These are phyloP conservation scores for Trypanosoma scelopori DNA, from an alignment of 208 protist species.

Conservation along the genomic window DNA sequence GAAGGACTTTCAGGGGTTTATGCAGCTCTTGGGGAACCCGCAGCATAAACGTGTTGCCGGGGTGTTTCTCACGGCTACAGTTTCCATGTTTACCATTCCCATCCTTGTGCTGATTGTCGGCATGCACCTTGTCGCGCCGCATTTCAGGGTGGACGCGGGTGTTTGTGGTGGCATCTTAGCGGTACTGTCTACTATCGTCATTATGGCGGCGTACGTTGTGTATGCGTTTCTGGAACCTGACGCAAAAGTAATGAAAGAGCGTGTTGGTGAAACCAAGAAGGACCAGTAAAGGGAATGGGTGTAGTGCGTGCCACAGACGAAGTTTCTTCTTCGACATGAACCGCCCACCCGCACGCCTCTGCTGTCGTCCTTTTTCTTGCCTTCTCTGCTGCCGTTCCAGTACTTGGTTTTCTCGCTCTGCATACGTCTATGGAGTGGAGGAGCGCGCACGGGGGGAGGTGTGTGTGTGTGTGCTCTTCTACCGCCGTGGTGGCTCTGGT, in stretches of 20 bases:
- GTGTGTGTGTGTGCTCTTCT: too few species aligned
- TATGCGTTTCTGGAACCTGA: constrained; percentile 54
- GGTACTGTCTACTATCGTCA: constrained; percentile 38
- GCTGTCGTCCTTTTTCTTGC: too few species aligned
- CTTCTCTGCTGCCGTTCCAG: too few species aligned
- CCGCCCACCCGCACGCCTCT: too few species aligned
- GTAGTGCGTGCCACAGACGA: neutral
- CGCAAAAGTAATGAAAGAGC: neutral
- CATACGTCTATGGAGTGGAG: neutral
- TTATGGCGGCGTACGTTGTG: constrained; percentile 61
- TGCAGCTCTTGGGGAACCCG: constrained; percentile 32
- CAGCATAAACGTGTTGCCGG: constrained; percentile 44
- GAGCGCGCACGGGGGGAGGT: too few species aligned
- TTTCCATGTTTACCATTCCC: constrained; percentile 71
- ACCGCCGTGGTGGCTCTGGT: too few species aligned
- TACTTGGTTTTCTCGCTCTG: neutral
- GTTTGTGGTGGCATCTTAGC: constrained; percentile 68
- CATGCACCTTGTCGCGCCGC: constrained; percentile 57
- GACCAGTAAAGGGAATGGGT: constrained; percentile 21
- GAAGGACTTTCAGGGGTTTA: constrained; percentile 38
- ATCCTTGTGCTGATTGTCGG: constrained; percentile 59
- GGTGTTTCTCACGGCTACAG: constrained; percentile 54
- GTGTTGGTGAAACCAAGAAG: constrained; percentile 37
- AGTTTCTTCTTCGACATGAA: neutral
- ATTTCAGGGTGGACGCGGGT: constrained; percentile 36